Evolutionary conservation across 2,329 filamentous ascomycete species (phyloP).

Genomic region (Aureobasidium sp.): DNA sequence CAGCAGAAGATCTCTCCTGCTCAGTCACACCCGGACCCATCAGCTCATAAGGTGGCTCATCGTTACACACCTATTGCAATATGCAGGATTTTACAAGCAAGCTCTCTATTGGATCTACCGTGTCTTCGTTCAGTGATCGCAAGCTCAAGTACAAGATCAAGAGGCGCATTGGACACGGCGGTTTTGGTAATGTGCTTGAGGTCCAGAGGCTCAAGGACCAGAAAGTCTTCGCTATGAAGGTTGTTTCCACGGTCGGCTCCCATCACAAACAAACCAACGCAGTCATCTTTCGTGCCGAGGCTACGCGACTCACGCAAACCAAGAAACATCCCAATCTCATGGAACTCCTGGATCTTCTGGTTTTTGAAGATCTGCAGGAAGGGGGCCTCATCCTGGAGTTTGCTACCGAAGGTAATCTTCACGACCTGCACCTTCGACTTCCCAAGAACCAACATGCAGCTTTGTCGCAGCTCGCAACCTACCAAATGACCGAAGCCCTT

Average conservation of each 20-base stretch:
- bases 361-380: background rate
- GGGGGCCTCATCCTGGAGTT: background rate
- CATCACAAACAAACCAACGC: background rate
- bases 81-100: background rate
- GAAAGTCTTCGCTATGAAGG: slow-evolving; percentile 2
- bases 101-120: background rate
- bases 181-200: background rate
- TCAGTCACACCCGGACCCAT: background rate
- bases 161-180: background rate
- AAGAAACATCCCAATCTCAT: background rate
- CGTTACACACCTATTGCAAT: background rate
- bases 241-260: background rate
- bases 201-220: background rate
- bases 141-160: background rate
- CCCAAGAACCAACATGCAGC: background rate
- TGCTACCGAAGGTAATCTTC: background rate
- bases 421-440: background rate
- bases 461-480: background rate
- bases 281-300: background rate
- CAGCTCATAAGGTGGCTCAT: background rate
- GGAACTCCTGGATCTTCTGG: background rate
- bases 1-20: background rate
- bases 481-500: slow-evolving; percentile 1
- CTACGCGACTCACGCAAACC: background rate
- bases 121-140: background rate